Evolutionary conservation across 2,329 filamentous ascomycete genomes (phyloP).

Genomic region (Botrytis medusae): DNA sequence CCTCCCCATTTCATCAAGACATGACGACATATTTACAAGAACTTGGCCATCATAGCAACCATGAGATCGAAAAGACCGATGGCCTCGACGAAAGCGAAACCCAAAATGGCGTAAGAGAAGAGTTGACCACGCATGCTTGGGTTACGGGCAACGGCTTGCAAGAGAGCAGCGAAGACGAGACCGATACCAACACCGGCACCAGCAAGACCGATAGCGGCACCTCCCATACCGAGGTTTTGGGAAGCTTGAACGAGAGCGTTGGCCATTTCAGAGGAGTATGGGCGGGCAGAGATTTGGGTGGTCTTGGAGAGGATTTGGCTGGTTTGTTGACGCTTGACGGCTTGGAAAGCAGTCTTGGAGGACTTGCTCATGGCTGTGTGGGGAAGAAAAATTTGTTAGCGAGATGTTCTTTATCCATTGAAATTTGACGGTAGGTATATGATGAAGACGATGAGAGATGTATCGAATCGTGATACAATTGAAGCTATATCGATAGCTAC

Average conservation of each 20-base stretch:
- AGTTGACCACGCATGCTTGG: conserved; percentile 91
- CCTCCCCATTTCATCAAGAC: not conserved
- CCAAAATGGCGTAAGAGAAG: conserved; percentile 93
- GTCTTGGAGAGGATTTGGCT: conserved; percentile 62
- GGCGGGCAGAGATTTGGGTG: conserved; percentile 41
- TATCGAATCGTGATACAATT: conserved; percentile 8
- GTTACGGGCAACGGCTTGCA: conserved; percentile 90
- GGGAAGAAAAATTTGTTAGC: conserved; percentile 33
- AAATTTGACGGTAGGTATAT: not conserved
- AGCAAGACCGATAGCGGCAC: conserved; percentile 87
- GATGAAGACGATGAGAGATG: conserved; percentile 5
- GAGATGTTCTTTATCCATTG: conserved; percentile 25
- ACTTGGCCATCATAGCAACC: conserved; percentile 93
- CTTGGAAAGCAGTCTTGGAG: conserved; percentile 34
- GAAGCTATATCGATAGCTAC: conserved; percentile 1
- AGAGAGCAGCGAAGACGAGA: conserved; percentile 87
- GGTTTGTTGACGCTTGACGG: conserved; percentile 69
- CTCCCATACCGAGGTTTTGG: conserved; percentile 87
- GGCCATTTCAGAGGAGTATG: conserved; percentile 87
- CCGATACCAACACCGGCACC: conserved; percentile 94
- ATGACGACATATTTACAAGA: conserved; percentile 49
- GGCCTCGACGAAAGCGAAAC: conserved; percentile 93
- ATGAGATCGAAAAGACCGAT: conserved; percentile 87
- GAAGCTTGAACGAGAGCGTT: conserved; percentile 86
- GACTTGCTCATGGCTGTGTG: conserved; percentile 42